Base-by-base conservation (phyloP, 2,329 filamentous ascomycete genomes). In the Talaromyces sp. region DNA sequence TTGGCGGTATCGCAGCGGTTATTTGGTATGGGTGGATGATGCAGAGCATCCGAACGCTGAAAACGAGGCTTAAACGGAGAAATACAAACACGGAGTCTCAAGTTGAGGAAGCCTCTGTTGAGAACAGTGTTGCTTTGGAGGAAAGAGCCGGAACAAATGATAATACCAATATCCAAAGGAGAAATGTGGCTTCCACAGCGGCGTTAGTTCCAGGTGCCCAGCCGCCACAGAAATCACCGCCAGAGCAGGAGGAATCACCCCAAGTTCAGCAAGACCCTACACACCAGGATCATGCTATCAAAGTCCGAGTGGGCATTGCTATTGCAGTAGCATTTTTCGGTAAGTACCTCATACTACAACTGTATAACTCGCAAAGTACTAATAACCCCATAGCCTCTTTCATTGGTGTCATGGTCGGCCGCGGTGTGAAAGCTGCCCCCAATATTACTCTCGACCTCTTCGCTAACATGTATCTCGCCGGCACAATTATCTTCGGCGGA, bases 401-500 rank as follows among this genome's bases (percentile, higher is more conserved):
- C 62, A 73, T 83, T 51, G 64, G 74, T 1, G 67, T 88, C 21
- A 80, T 89, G 67, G 75, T 81, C 15, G 63, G 80, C 0, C 70
- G 78, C 66, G 61, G 71, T 73, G 53, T 43, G 7, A 43, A 54
- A n/a, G 36, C 17, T 10, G 28, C 52, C 33, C 56, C 71, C 0
- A 76, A 82, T 0, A 71, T 84, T 0, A 70, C 80, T 0, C 84
- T 84, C 63, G 77, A 80, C 50, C 78, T 91, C 22, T 90, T 91
- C 64, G 78, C 85, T 5, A 90, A 89, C 69, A 81, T 91, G 73
- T 89, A 87, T 65, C 82, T 90, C 0, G 88, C 87, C 0, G 88
- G 87, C 0, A 90, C 87, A 1, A 81, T 86, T 58, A 86, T 85
- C 62, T 84, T 86, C 52, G 84, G 84, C 3, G 84, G 84, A 2